phyloP scores from a whole-genome alignment of 2,329 filamentous ascomycete genomes.

The Penicillium paneum region DNA sequence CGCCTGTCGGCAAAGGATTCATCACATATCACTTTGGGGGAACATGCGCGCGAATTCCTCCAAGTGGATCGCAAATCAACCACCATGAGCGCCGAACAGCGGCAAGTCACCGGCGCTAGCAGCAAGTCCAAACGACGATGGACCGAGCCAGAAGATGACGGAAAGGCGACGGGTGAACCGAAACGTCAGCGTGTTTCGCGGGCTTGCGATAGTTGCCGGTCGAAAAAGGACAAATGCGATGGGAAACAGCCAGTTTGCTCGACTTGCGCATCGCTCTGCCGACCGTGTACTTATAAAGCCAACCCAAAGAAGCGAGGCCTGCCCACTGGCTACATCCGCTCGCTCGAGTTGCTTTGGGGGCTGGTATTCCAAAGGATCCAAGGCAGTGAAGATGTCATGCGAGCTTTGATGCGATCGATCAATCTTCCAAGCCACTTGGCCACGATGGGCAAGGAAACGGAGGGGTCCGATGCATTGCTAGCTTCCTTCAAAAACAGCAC shows the following conservation, averaged over 20 bases:
- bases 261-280: conserved; percentile 61
- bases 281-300: conserved; percentile 68
- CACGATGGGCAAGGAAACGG: conserved; percentile 39
- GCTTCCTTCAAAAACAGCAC: conserved; percentile 62
- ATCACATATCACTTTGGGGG: conserved; percentile 24
- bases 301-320: conserved; percentile 74
- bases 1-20: conserved; percentile 31
- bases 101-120: conserved; percentile 30
- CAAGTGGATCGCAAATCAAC: conserved; percentile 25
- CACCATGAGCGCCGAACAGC: conserved; percentile 35
- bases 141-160: conserved; percentile 31
- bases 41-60: conserved; percentile 28
- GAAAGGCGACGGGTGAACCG: conserved; percentile 32
- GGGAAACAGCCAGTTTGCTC: conserved; percentile 65
- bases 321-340: conserved; percentile 75
- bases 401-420: conserved; percentile 51
- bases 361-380: conserved; percentile 63
- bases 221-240: conserved; percentile 69
- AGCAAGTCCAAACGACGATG: conserved; percentile 33
- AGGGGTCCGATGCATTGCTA: conserved; percentile 57
- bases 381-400: conserved; percentile 58
- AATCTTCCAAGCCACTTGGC: conserved; percentile 38
- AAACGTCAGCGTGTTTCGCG: conserved; percentile 66
- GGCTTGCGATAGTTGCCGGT: conserved; percentile 67
- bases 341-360: conserved; percentile 66